Evolutionary conservation across 306 rosid species (phyloP).

Genomic region (Pterocarpus macrocarpus): DNA sequence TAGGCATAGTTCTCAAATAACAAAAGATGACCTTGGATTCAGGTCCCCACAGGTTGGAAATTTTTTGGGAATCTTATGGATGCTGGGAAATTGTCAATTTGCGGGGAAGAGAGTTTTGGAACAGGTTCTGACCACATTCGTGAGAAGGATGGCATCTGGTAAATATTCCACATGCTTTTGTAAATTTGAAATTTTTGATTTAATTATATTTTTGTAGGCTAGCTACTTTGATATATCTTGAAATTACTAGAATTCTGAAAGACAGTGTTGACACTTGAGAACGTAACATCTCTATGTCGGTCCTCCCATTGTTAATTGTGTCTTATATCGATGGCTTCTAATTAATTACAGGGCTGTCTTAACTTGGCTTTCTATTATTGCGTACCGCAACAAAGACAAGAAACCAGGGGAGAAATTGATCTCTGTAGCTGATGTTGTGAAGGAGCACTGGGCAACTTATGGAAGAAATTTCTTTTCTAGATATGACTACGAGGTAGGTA

Average conservation of each 20-base stretch:
- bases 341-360: conserved; percentile 82
- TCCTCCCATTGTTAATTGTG: conserved; percentile 9
- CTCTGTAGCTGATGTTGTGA: conserved; percentile 86
- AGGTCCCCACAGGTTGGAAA: conserved; percentile 99
- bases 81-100: conserved; percentile 89
- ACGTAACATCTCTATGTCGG: neutral
- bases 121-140: conserved; percentile 99
- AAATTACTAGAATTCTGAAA: conserved; percentile 21
- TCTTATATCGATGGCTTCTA: conserved; percentile 39
- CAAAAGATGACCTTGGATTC: conserved; percentile 43
- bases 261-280: neutral
- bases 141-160: conserved; percentile 99
- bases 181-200: neutral
- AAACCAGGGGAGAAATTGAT: conserved; percentile 80
- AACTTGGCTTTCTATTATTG: conserved; percentile 97
- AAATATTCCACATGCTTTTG: conserved; percentile 47
- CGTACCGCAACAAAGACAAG: conserved; percentile 85
- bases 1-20: conserved; percentile 41
- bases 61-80: conserved; percentile 99
- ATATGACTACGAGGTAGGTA: conserved; percentile 89
- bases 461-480: conserved; percentile 97
- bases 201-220: conserved; percentile 15
- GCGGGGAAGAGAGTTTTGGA: conserved; percentile 99
- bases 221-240: neutral
- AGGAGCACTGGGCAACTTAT: conserved; percentile 89